Conservation (phyloP, 1,284 basidiomycete genomes). For the Cutaneotrichosporon sp. region DNA sequence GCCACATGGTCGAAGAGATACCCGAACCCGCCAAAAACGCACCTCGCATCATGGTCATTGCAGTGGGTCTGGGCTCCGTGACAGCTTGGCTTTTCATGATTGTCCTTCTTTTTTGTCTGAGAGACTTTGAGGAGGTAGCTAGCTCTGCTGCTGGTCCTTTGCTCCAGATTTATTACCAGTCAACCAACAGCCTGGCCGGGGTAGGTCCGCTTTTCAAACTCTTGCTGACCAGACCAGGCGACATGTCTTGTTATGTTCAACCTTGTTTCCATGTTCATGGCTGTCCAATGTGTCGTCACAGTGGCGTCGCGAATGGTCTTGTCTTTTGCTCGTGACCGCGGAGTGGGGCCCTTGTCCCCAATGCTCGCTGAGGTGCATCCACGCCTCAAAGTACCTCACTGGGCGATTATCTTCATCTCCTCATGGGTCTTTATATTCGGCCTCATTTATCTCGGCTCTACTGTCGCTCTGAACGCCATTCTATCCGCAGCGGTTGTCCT, state of each 20-base stretch:
- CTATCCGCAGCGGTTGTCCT: slow-evolving; percentile 33
- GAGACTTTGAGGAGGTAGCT: slow-evolving; percentile 9
- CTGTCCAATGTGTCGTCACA: slow-evolving; percentile 53
- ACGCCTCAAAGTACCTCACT: slow-evolving; percentile 52
- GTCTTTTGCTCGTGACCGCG: slow-evolving; percentile 64
- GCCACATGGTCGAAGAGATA: slow-evolving; percentile 46
- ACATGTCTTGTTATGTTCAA: slow-evolving; percentile 50
- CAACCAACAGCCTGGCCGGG: slow-evolving; percentile 24
- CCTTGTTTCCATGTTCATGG: slow-evolving; percentile 41
- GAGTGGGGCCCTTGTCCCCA: slow-evolving; percentile 54
- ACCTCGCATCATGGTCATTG: slow-evolving; percentile 39
- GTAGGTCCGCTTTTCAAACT: background rate
- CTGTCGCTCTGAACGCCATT: slow-evolving; percentile 27
- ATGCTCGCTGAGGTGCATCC: slow-evolving; percentile 54
- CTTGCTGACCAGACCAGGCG: slow-evolving; percentile 9
- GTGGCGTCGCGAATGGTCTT: slow-evolving; percentile 62
- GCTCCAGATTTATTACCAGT: slow-evolving; percentile 24
- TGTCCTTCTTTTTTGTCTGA: slow-evolving; percentile 28
- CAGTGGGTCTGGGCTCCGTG: slow-evolving; percentile 29
- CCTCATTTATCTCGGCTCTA: slow-evolving; percentile 37
- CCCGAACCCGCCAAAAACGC: slow-evolving; percentile 34
- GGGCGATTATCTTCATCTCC: slow-evolving; percentile 57
- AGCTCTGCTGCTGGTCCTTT: slow-evolving; percentile 10
- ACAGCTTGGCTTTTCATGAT: slow-evolving; percentile 37
- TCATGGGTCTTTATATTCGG: slow-evolving; percentile 15